Base-by-base conservation (phyloP, 108 stramenopile genomes). In the Aurantiochytrium sp. region DNA sequence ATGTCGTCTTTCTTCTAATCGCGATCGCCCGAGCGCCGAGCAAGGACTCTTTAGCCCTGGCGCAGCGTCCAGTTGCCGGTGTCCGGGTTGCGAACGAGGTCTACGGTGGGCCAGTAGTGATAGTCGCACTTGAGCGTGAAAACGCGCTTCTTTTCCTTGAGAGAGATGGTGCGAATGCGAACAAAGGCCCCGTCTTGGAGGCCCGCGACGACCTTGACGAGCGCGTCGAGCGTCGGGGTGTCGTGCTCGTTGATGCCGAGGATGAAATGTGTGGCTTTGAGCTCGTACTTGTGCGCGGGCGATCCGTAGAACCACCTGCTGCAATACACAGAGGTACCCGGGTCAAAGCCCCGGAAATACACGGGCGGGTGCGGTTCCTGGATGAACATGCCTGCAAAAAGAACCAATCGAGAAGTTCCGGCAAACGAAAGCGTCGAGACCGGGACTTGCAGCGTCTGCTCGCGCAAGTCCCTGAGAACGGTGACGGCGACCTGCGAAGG, bases 371-470 rank as follows among this genome's bases (percentile, higher is more conserved):
- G 91, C 8, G 90, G 89, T 39, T 42, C 68, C 50, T 91, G 91
- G 12, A 91, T 21, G 90, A 91, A 86, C 34, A 91, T 87, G 12
- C 91, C 91, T 12, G 87, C 87, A 90, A 90, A 91, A 52, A 91
- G 73, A 68, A 91, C 45, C 19, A 91, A 41, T 22, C 91, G 68
- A 6, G 89, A 87, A 30, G 91, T 91, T 52, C 90, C 91, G 27
- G 48, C 19, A 6, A 88, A 87, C 0, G 89, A 52, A 27, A 91
- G 87, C 59, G 53, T 53, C 37, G 90, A 55, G 24, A 89, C 30
- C 1, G n/a, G 48, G 32, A 91, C 91, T 53, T 91, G 88, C 3
- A 31, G 39, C 27, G 55, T 48, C 27, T 15, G 34, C 54, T 55
- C 86, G 22, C 39, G n/a, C 32, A 55, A 48, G 55, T 48, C 37